Evolutionary conservation across 2,329 filamentous ascomycete species (phyloP).

Genomic region (Diaporthe destruens): DNA sequence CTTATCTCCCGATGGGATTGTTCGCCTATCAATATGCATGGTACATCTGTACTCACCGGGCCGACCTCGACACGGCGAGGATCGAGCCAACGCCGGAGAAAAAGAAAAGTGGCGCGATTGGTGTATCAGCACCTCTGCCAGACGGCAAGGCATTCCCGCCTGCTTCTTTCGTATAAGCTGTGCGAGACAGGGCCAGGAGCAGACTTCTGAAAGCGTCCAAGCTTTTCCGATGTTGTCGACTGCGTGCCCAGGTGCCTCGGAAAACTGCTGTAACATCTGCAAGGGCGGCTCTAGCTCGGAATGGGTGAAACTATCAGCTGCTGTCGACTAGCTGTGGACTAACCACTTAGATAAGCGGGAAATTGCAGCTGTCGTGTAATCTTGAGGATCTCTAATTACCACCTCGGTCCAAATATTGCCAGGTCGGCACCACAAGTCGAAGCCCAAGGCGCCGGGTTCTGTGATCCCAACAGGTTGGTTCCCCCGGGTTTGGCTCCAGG

Average conservation of each 20-base stretch:
- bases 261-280: background rate
- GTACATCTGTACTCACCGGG: background rate
- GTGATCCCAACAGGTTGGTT: constrained; percentile 1
- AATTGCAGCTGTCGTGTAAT: constrained; percentile 26
- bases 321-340: background rate
- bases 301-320: background rate
- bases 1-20: constrained; percentile 22
- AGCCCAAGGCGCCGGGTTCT: background rate
- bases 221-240: constrained; percentile 1
- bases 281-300: constrained; percentile 19
- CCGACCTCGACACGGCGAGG: background rate
- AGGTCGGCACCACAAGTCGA: background rate
- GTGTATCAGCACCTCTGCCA: constrained; percentile 1
- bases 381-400: background rate
- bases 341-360: constrained; percentile 2
- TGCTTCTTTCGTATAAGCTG: constrained; percentile 17
- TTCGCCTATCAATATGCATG: constrained; percentile 28
- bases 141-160: constrained; percentile 1
- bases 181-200: constrained; percentile 6
- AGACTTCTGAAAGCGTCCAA: constrained; percentile 23
- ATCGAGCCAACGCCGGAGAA: background rate
- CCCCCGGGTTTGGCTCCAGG: background rate
- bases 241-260: constrained; percentile 1
- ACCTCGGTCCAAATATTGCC: background rate
- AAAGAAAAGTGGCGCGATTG: constrained; percentile 21